Evolutionary conservation across 371 early-diverging fungal genomes (phyloP).

Genomic region (Smittium culicis): DNA sequence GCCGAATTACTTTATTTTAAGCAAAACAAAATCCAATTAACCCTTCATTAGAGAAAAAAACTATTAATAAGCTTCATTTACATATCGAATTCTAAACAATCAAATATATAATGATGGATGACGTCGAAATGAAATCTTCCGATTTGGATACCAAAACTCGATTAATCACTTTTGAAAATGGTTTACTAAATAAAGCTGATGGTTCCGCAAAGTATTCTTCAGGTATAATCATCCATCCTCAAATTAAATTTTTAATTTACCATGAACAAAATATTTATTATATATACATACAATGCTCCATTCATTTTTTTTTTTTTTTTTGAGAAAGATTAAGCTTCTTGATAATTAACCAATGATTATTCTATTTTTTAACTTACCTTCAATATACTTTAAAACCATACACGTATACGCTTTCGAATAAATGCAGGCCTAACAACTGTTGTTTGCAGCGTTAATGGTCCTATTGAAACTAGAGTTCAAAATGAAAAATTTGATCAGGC

Average conservation of each 20-base stretch:
- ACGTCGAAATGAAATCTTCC: neutral
- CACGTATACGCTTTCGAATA: constrained; percentile 14
- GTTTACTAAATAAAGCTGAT: constrained; percentile 9
- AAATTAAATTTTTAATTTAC: too few species aligned
- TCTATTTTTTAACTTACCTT: too few species aligned
- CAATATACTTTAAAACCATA: too few species aligned
- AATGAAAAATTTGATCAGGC: constrained; percentile 83
- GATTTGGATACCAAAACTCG: neutral
- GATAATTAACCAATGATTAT: too few species aligned
- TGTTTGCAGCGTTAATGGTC: constrained; percentile 73
- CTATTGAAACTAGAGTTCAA: constrained; percentile 61
- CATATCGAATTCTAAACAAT: neutral
- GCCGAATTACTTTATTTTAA: too few species aligned
- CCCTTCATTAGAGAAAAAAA: too few species aligned
- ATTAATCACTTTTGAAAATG: neutral
- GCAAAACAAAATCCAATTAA: too few species aligned
- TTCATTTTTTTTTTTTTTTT: neutral
- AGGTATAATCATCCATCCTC: neutral
- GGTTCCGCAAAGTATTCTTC: constrained; percentile 10
- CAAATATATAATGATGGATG: neutral
- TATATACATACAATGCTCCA: neutral
- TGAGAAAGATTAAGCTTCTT: neutral
- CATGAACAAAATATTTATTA: too few species aligned
- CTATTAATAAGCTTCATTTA: neutral
- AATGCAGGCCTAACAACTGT: constrained; percentile 66